phyloP scores from a whole-genome alignment of 176 grass and related monocot genomes.

The Thinopyrum elongatum region DNA sequence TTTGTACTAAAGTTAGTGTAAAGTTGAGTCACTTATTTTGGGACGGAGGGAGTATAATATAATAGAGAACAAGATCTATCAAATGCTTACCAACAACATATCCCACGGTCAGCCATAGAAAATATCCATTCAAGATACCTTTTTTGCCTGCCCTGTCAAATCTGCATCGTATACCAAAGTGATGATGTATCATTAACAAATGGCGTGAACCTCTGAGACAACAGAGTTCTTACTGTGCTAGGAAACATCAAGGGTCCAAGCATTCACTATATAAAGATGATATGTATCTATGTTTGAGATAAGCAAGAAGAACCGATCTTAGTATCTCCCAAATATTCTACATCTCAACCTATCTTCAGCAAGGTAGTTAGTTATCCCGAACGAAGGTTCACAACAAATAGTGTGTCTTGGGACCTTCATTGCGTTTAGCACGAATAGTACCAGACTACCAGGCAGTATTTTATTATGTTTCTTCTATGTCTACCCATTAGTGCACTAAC shows the following conservation, averaged over 20 bases:
- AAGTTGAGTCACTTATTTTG: too few relatives aligned
- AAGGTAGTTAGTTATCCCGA: too few relatives aligned
- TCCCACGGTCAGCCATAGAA: slow-evolving; percentile 82
- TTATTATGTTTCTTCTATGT: background rate
- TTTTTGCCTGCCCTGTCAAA: slow-evolving; percentile 84
- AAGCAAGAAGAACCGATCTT: too few relatives aligned
- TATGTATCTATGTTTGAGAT: too few relatives aligned
- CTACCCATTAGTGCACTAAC: background rate
- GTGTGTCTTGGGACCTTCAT: background rate
- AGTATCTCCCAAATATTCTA: too few relatives aligned
- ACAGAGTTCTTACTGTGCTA: too few relatives aligned
- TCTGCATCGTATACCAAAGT: slow-evolving; percentile 37
- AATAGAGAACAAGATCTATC: background rate
- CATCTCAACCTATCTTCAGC: too few relatives aligned
- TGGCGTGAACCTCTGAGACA: background rate
- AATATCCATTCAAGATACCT: slow-evolving; percentile 78
- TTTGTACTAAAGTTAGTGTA: too few relatives aligned
- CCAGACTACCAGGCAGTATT: background rate
- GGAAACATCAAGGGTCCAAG: too few relatives aligned
- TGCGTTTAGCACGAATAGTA: background rate
- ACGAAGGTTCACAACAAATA: background rate
- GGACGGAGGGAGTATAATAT: too few relatives aligned
- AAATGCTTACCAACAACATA: slow-evolving; percentile 76
- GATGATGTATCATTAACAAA: background rate
- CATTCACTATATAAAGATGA: too few relatives aligned